phyloP scores from a whole-genome alignment of 192 early-diverging fungal species.

The Gaertneriomyces sp. region DNA sequence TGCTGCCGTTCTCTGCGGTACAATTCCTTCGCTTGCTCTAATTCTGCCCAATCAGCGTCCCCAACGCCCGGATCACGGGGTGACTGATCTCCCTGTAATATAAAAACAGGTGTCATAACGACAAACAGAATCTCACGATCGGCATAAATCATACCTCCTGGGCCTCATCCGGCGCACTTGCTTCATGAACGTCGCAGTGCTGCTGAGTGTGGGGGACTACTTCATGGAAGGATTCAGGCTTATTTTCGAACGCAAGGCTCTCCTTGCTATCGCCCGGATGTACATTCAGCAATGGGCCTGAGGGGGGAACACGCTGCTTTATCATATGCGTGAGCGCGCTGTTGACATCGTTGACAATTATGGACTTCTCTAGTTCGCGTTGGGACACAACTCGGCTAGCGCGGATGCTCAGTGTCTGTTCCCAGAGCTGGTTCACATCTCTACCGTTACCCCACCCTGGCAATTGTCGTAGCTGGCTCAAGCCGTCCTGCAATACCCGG shows the following conservation, averaged over 20 bases:
- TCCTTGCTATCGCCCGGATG: too few species aligned
- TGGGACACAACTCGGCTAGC: slow-evolving; percentile 11
- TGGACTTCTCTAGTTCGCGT: slow-evolving; percentile 21
- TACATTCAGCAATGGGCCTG: neutral
- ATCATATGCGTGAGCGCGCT: slow-evolving; percentile 20
- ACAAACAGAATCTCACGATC: neutral
- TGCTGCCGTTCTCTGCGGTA: slow-evolving; percentile 12
- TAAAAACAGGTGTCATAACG: neutral
- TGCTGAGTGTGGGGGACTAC: too few species aligned
- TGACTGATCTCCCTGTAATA: neutral
- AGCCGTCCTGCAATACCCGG: neutral
- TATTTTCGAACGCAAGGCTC: too few species aligned
- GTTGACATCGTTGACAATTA: slow-evolving; percentile 15
- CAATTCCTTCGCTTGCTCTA: slow-evolving; percentile 8
- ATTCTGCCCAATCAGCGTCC: slow-evolving; percentile 36
- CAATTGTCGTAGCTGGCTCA: slow-evolving; percentile 14
- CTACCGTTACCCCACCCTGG: slow-evolving; percentile 35
- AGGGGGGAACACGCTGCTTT: neutral
- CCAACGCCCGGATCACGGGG: slow-evolving; percentile 31
- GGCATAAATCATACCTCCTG: too few species aligned
- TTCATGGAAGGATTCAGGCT: too few species aligned
- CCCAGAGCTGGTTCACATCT: slow-evolving; percentile 25
- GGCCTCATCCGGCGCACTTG: too few species aligned
- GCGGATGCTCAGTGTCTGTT: slow-evolving; percentile 10
- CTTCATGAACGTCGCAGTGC: too few species aligned